Conservation (phyloP, 169 alveolate species). For the Sarcocystis neurona region DNA sequence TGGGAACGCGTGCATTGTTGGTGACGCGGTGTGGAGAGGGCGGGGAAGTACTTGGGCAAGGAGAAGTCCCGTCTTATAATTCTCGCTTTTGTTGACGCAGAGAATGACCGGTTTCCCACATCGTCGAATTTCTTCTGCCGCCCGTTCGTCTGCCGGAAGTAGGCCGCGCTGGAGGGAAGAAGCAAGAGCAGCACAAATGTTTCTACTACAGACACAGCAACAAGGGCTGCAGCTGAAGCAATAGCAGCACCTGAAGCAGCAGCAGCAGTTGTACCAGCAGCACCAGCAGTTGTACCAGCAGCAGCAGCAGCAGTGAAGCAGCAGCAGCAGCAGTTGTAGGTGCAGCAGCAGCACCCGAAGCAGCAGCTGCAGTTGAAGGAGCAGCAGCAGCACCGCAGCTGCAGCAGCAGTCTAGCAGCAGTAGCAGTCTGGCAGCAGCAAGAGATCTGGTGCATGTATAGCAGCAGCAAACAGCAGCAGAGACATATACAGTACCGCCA, state of each 20-base stretch:
- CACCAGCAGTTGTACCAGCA: too few species aligned
- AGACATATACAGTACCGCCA: neutral
- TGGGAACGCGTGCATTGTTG: too few species aligned
- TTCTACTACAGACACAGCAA: neutral
- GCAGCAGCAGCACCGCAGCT: neutral
- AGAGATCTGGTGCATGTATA: neutral
- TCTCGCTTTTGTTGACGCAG: constrained; percentile 49
- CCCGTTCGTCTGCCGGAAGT: constrained; percentile 29
- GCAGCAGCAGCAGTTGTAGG: neutral
- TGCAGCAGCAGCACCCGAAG: neutral
- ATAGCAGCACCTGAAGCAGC: neutral
- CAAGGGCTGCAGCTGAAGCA: neutral
- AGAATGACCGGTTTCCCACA: constrained; percentile 34
- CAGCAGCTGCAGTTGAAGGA: neutral
- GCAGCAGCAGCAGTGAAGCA: too few species aligned
- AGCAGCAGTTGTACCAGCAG: neutral
- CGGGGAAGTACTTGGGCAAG: constrained; percentile 37
- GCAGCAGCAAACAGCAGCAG: neutral
- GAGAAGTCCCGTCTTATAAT: constrained; percentile 4
- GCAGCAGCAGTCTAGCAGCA: neutral
- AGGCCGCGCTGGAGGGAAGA: constrained; percentile 30
- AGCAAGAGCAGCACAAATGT: neutral
- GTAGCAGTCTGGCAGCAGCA: neutral
- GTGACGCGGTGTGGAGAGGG: too few species aligned
- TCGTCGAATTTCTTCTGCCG: constrained; percentile 31